phyloP scores from a whole-genome alignment of 805 yeast species.

The Kodamaea kaohsiungensis region DNA sequence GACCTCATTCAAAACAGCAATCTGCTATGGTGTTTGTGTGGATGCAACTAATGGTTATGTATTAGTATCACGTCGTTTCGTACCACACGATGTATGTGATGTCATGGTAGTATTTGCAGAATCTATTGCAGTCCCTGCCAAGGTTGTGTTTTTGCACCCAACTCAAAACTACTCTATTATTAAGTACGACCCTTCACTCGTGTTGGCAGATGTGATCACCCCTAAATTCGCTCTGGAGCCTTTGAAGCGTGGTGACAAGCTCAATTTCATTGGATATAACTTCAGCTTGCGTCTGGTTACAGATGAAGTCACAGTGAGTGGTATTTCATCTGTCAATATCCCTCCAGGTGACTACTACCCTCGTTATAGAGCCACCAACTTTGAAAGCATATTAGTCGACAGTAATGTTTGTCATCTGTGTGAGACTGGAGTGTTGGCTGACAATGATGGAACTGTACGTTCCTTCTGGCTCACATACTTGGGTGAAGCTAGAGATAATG shows the following conservation, averaged over 20 bases:
- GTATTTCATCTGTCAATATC: conserved; percentile 69
- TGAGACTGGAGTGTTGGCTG: conserved; percentile 76
- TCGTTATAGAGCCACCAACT: conserved; percentile 80
- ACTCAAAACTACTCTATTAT: conserved; percentile 82
- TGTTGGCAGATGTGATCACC: conserved; percentile 68
- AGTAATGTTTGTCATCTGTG: conserved; percentile 72
- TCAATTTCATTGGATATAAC: conserved; percentile 80
- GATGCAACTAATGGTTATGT: conserved; percentile 82
- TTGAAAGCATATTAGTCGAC: conserved; percentile 77
- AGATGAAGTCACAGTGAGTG: conserved; percentile 75
- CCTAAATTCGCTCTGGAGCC: conserved; percentile 61
- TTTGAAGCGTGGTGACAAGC: conserved; percentile 71
- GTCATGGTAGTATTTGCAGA: conserved; percentile 81
- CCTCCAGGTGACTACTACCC: conserved; percentile 72
- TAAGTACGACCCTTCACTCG: conserved; percentile 75
- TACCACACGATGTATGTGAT: conserved; percentile 83
- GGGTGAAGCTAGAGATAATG: conserved; percentile 66
- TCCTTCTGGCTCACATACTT: conserved; percentile 85
- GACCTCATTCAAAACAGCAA: conserved; percentile 58
- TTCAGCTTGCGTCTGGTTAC: conserved; percentile 67
- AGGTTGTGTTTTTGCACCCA: conserved; percentile 83
- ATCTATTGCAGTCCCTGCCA: conserved; percentile 75
- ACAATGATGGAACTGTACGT: conserved; percentile 73
- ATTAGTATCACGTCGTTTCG: conserved; percentile 71
- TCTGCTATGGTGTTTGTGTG: conserved; percentile 75